Evolutionary conservation across 352 stramenopile species (phyloP).

Genomic region (Plasmopara muralis): DNA sequence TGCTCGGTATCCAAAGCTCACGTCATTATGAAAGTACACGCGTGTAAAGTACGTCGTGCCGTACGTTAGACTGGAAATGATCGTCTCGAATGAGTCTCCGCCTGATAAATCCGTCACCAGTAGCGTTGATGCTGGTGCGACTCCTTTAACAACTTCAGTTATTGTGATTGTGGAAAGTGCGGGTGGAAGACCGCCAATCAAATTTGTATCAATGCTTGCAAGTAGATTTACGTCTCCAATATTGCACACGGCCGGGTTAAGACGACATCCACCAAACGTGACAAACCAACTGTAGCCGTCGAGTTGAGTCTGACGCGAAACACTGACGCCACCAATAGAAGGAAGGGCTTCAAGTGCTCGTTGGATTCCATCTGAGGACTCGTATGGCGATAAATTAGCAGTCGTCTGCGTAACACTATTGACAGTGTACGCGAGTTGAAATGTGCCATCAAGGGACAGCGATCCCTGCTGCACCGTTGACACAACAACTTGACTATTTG

Average conservation of each 20-base stretch:
- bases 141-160: conserved; percentile 48
- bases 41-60: conserved; percentile 89
- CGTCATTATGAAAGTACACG: conserved; percentile 83
- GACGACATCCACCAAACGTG: conserved; percentile 82
- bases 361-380: conserved; percentile 34
- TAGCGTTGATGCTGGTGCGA: conserved; percentile 31
- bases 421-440: conserved; percentile 46
- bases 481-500: conserved; percentile 34
- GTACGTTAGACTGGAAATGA: conserved; percentile 67
- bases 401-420: conserved; percentile 27
- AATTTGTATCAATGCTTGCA: conserved; percentile 28
- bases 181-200: conserved; percentile 34
- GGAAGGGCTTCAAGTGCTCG: conserved; percentile 39
- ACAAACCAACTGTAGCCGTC: conserved; percentile 88
- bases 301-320: conserved; percentile 45
- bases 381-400: conserved; percentile 49
- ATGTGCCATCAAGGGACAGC: conserved; percentile 49
- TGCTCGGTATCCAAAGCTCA: conserved; percentile 73
- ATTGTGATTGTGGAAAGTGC: conserved; percentile 40
- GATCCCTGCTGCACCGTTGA: conserved; percentile 40
- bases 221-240: conserved; percentile 79
- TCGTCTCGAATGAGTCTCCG: conserved; percentile 55
- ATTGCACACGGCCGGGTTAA: conserved; percentile 82
- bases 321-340: conserved; percentile 53
- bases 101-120: conserved; percentile 75